Conservation (phyloP, 768 basidiomycete species). For the Leucocoprinus leucothites region DNA sequence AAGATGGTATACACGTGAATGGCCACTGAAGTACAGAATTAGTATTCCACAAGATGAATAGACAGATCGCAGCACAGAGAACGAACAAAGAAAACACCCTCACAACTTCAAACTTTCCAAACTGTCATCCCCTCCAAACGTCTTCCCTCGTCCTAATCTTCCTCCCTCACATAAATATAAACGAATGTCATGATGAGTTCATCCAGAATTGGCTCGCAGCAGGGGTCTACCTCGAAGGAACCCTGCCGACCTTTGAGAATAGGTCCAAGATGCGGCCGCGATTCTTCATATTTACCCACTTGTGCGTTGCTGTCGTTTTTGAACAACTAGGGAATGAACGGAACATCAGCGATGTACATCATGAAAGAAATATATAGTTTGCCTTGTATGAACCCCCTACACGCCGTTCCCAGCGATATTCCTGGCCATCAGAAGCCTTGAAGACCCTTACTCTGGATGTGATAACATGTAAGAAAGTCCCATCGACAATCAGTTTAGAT, state of each 20-base stretch:
- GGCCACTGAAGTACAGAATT: too few relatives aligned
- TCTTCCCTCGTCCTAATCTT: too few relatives aligned
- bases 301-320: background rate
- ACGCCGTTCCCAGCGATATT: background rate
- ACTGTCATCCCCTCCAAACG: too few relatives aligned
- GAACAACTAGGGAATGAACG: background rate
- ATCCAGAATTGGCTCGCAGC: background rate
- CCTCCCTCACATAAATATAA: background rate
- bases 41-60: too few relatives aligned
- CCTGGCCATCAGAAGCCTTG: background rate
- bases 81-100: too few relatives aligned
- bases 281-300: background rate
- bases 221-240: background rate
- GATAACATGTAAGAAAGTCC: too few relatives aligned
- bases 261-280: background rate
- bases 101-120: too few relatives aligned
- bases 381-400: background rate
- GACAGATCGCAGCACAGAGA: too few relatives aligned
- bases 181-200: background rate
- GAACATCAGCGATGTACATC: too few relatives aligned
- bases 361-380: background rate
- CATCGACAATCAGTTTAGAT: too few relatives aligned
- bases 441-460: background rate
- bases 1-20: too few relatives aligned
- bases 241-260: background rate